Evolutionary conservation across 2,329 filamentous ascomycete genomes (phyloP), one percentile per base, ranked within the genome.

Genomic region (Raffaelea albimanens): DNA sequence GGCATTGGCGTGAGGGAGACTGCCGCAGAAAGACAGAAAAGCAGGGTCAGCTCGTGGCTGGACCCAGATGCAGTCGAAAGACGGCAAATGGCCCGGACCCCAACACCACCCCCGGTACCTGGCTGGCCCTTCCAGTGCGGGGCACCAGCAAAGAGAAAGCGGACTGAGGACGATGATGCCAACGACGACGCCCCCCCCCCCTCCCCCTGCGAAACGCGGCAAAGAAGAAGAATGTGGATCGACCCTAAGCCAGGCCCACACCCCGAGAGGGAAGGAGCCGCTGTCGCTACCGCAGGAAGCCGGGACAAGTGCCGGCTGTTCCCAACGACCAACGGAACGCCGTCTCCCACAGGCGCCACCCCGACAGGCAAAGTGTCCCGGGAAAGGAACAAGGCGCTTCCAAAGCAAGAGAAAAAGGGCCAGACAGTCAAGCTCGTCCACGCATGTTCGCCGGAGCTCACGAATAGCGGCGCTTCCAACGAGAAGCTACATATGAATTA

Each of bases 111-210:
- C 5, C 39, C 20, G 18, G 11, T 19, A 14, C 39, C 39, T 5
- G 21, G n/a, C 21, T 40, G 19, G 4, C 20, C 39, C 19, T n/a
- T 20, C 14, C 39, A 40, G 19, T 11, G 19, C 39, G 39, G 39
- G 21, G n/a, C n/a, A 40, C n/a, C 13, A 22, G 39, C 39, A 40
- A 40, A 40, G 39, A 40, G 39, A 40, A 40, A 40, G 39, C 39
- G 39, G 39, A n/a, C 39, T n/a, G 19, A n/a, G 39, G 21, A 11
- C 39, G 18, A 40, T 40, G 39, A 40, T 20, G 39, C 19, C 39
- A 19, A 20, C 39, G 39, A n/a, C 21, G 19, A n/a, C 19, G 7
- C n/a, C 13, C 19, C 14, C 19, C 21, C n/a, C 18, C 18, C 14
- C 19, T 20, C 39, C n/a, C 39, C 39, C 39, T 40, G 9, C 21